Percentiles rank a stretch among this genome's conserved stretches.
These are phyloP conservation scores for Clavariopsis aquatica DNA, from an alignment of 495 filamentous ascomycete genomes.

Conservation along the genomic window DNA sequence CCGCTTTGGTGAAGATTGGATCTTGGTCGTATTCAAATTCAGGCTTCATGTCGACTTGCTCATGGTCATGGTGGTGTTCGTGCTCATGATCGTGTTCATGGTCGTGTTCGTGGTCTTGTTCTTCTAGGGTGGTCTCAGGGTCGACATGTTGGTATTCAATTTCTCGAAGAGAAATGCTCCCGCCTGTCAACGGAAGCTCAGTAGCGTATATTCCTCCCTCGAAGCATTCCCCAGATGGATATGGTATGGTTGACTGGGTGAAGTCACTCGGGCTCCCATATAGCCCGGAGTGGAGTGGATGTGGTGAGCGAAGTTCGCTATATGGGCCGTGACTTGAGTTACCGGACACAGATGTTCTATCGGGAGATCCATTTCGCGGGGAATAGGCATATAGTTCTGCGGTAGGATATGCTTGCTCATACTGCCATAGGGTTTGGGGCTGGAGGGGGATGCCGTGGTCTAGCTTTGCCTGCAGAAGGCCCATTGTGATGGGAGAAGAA, in stretches of 20 bases:
- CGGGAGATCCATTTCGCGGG: constrained; percentile 24
- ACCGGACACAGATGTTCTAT: constrained; percentile 21
- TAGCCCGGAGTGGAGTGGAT: background rate
- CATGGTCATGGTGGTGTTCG: constrained; percentile 7
- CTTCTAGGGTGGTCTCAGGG: constrained; percentile 29
- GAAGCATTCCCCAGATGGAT: constrained; percentile 12
- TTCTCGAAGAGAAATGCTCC: constrained; percentile 34
- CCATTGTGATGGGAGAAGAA: constrained; percentile 16
- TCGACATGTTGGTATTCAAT: constrained; percentile 36
- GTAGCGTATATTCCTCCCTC: background rate
- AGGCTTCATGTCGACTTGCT: constrained; percentile 18
- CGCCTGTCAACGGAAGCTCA: background rate
- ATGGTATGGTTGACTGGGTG: constrained; percentile 2
- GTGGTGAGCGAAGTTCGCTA: constrained; percentile 28
- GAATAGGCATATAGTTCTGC: background rate
- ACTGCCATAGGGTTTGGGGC: constrained; percentile 13
- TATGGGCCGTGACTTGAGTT: constrained; percentile 22
- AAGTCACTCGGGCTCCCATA: constrained; percentile 15
- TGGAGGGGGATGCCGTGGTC: constrained; percentile 5
- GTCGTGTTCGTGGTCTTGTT: constrained; percentile 2
- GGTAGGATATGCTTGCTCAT: constrained; percentile 11
- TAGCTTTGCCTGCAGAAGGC: constrained; percentile 16
- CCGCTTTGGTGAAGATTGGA: constrained; percentile 12
- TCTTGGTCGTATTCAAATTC: constrained; percentile 29
- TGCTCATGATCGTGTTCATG: background rate